Percentiles rank a stretch among this genome's conserved stretches.
phyloP scores from a whole-genome alignment of 78 protist genomes.

The Cavenderia fasciculata region DNA sequence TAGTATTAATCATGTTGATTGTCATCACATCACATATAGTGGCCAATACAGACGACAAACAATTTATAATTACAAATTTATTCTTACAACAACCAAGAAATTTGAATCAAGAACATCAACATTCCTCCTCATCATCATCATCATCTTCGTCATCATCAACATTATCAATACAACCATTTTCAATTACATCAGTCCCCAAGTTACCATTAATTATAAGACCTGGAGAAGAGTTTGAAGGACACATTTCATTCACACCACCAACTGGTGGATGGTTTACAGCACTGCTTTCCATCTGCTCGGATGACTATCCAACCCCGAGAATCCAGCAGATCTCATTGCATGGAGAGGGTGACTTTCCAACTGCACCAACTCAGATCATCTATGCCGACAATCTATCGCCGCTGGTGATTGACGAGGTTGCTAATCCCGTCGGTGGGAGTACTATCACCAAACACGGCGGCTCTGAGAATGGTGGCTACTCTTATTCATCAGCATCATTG shows the following conservation, averaged over 20 bases:
- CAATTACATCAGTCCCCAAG: background rate
- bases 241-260: constrained; percentile 48
- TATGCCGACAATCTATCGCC: constrained; percentile 47
- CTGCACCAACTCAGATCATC: constrained; percentile 59
- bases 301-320: background rate
- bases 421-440: no score
- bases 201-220: constrained; percentile 46
- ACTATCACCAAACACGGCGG: background rate
- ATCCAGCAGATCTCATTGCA: constrained; percentile 58
- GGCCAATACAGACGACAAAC: constrained; percentile 21
- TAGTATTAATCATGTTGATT: no score
- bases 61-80: constrained; percentile 27
- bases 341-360: constrained; percentile 69
- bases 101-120: constrained; percentile 12
- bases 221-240: constrained; percentile 34
- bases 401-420: constrained; percentile 19
- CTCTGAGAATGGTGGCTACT: background rate
- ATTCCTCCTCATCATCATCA: no score
- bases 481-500: background rate
- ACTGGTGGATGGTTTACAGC: constrained; percentile 55
- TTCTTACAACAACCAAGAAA: constrained; percentile 42
- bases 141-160: background rate
- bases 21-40: constrained; percentile 6
- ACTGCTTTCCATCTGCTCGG: constrained; percentile 20
- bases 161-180: constrained; percentile 4